A percentile compares a stretch with the other conserved stretches of the same genome.
These are phyloP conservation scores for Wakefieldia striispora DNA, from an alignment of 768 basidiomycete species.

Conservation along the genomic window DNA sequence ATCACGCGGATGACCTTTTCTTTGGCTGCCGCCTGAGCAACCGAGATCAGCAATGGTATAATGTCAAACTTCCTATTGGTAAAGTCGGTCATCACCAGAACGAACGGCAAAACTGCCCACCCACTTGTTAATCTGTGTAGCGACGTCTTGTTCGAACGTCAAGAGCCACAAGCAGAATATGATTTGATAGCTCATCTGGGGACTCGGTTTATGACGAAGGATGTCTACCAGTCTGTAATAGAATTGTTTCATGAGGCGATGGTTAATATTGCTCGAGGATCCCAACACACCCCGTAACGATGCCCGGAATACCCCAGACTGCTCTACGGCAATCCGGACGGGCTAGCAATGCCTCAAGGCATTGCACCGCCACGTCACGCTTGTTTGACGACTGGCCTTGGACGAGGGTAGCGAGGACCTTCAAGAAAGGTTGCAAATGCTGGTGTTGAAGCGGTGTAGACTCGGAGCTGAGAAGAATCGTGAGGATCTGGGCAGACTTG, in stretches of 20 bases:
- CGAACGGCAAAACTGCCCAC: constrained; percentile 20
- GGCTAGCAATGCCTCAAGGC: constrained; percentile 80
- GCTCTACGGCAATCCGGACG: constrained; percentile 77
- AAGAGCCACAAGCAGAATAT: constrained; percentile 92
- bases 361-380: constrained; percentile 90
- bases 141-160: constrained; percentile 84
- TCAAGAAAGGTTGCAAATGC: constrained; percentile 60
- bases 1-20: constrained; percentile 96
- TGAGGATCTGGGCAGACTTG: constrained; percentile 84
- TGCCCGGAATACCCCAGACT: constrained; percentile 72
- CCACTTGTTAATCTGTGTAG: constrained; percentile 85
- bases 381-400: constrained; percentile 61
- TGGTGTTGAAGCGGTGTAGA: constrained; percentile 45
- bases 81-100: constrained; percentile 2
- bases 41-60: constrained; percentile 77
- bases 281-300: constrained; percentile 59
- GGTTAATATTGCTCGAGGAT: neutral
- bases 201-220: constrained; percentile 73
- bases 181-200: constrained; percentile 96
- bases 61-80: constrained; percentile 80
- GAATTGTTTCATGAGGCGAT: neutral
- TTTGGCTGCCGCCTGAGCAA: constrained; percentile 88
- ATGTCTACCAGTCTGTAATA: constrained; percentile 74
- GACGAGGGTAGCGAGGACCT: constrained; percentile 56
- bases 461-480: constrained; percentile 73